These are phyloP conservation scores for Aspergillus fischeri DNA, from an alignment of 2,329 filamentous ascomycete genomes.

Conservation along the genomic window DNA sequence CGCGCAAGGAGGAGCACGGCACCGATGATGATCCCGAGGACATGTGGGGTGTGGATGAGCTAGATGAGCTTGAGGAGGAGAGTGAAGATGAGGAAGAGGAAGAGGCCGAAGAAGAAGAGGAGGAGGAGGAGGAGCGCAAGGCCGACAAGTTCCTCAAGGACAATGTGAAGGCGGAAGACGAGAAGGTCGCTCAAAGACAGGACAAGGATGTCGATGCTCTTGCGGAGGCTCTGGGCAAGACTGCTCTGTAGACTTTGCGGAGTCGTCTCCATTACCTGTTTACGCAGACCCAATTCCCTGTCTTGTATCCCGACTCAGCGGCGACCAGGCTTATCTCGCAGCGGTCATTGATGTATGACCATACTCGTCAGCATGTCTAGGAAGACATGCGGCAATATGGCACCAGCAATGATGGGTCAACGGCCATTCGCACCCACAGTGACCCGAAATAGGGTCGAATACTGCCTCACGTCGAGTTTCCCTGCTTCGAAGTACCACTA, in stretches of 20 bases:
- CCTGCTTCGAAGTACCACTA: neutral
- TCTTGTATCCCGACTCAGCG: neutral
- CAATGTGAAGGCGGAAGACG: conserved; percentile 49
- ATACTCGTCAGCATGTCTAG: conserved; percentile 2
- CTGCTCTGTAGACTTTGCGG: conserved; percentile 35
- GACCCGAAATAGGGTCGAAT: neutral
- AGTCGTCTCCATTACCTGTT: neutral
- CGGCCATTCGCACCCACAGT: neutral
- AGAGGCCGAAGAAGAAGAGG: conserved; percentile 59
- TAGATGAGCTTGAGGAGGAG: conserved; percentile 78
- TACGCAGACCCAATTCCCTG: neutral
- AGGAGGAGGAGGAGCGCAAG: conserved; percentile 59
- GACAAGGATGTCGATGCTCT: conserved; percentile 79
- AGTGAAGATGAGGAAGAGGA: conserved; percentile 67
- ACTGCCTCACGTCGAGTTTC: neutral
- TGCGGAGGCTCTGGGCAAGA: conserved; percentile 71
- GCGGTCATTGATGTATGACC: neutral
- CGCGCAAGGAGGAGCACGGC: conserved; percentile 67
- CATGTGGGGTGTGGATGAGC: conserved; percentile 77
- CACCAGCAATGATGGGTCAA: neutral
- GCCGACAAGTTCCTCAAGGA: conserved; percentile 68
- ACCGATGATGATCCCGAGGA: conserved; percentile 67
- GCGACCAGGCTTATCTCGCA: neutral
- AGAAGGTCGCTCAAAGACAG: conserved; percentile 67
- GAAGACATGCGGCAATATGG: neutral